Base-by-base conservation (phyloP, 2,329 filamentous ascomycete genomes). In the Colletotrichum euphorbiae region DNA sequence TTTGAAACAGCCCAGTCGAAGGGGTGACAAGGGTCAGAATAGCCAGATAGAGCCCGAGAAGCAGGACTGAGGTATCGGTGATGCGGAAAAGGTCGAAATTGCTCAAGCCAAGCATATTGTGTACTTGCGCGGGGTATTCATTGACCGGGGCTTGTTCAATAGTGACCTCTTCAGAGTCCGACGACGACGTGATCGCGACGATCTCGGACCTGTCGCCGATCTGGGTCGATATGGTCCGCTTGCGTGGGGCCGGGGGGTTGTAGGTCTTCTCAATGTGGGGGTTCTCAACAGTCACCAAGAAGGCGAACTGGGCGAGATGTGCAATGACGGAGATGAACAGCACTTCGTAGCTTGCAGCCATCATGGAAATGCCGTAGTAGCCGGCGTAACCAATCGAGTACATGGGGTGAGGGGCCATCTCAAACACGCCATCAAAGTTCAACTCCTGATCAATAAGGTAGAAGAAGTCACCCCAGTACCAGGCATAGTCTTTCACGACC, bases 401-500 rank as follows among this genome's bases (percentile, higher is more conserved):
- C 95, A 98, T 98, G 71, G 95, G 95, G 78, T 98, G 96, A 36
- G 96, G 96, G 19, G 96, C 96, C 91, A 99, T 97, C 82, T 99
- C 96, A 78, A 98, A 99, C 71, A 99, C 96, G 64, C 96, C 96
- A 77, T 99, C 96, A 79, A 99, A 99, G 56, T 94, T 98, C 78
- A 99, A 85, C 77, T 97, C 93, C 81, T 98, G 94, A 80, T 99
- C 96, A 78, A 99, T 93, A 76, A 99, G 90, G 81, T 94, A 99
- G 85, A 98, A 99, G 82, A 98, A 98, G 80, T 99, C 96, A 70
- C 96, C 96, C 96, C 96, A 99, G 81, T 98, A 99, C 96, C 96
- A 99, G 31, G 96, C 96, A 82, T 94, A 99, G 80, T 99, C 96
- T 80, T 98, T 98, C 77, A 99, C 96, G 56, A 99, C 96, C 69